phyloP scores from a whole-genome alignment of 2,329 filamentous ascomycete species.

The Diaporthe eres region DNA sequence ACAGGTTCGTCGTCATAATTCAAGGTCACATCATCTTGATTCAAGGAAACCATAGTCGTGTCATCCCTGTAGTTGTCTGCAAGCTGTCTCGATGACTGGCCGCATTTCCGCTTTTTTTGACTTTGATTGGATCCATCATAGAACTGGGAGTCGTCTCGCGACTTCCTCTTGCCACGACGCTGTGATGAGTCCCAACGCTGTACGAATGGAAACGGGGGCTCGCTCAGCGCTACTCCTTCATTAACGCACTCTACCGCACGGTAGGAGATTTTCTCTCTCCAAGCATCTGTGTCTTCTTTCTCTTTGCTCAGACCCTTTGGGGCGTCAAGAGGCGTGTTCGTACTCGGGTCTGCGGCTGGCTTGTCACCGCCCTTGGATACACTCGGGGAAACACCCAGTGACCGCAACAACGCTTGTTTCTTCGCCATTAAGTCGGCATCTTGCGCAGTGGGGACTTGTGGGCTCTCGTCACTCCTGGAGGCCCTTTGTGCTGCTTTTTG shows the following conservation, averaged over 20 bases:
- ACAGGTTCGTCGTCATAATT: constrained; percentile 56
- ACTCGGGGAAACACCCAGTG: constrained; percentile 17
- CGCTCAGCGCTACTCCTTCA: constrained; percentile 75
- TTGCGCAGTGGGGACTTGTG: constrained; percentile 15
- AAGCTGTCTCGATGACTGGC: constrained; percentile 48
- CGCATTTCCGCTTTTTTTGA: constrained; percentile 65
- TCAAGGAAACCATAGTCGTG: background rate
- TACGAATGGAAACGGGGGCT: constrained; percentile 90
- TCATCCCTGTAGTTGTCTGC: constrained; percentile 2
- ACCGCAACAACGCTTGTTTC: constrained; percentile 56
- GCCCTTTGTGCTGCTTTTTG: constrained; percentile 42
- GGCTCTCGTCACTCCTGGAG: constrained; percentile 2
- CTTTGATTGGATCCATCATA: constrained; percentile 51
- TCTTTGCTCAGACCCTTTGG: constrained; percentile 41
- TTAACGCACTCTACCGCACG: constrained; percentile 87
- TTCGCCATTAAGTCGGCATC: constrained; percentile 53
- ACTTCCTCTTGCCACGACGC: constrained; percentile 66
- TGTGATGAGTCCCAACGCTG: constrained; percentile 91
- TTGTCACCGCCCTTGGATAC: constrained; percentile 7
- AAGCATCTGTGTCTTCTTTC: constrained; percentile 71
- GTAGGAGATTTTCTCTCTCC: constrained; percentile 81
- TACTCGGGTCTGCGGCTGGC: constrained; percentile 45
- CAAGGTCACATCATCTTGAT: constrained; percentile 51
- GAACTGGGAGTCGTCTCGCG: constrained; percentile 57
- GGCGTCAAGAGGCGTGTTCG: background rate